phyloP scores from a whole-genome alignment of 257 asterid genomes.

The Ligustrum vulgare region DNA sequence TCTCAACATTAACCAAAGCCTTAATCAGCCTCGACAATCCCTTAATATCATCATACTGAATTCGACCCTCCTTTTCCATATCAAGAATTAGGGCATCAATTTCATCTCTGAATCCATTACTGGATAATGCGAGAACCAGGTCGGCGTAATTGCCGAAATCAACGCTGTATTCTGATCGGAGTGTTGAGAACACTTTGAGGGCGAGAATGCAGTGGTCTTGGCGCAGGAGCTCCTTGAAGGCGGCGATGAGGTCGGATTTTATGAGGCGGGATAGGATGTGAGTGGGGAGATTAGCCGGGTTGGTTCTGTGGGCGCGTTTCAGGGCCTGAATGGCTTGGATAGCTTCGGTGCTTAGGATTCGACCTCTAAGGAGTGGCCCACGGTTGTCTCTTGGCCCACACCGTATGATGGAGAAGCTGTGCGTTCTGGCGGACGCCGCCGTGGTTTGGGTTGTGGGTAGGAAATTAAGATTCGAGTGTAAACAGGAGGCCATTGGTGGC shows the following conservation, averaged over 20 bases:
- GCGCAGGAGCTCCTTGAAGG: constrained; percentile 83
- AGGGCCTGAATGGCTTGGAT: constrained; percentile 90
- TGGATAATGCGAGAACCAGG: constrained; percentile 49
- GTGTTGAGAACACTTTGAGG: constrained; percentile 53
- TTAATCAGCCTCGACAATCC: constrained; percentile 64
- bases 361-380: constrained; percentile 74
- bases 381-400: constrained; percentile 84
- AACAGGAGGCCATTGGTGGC: too few relatives aligned
- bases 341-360: constrained; percentile 81
- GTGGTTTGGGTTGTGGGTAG: constrained; percentile 21
- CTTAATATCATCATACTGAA: constrained; percentile 50
- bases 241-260: constrained; percentile 80
- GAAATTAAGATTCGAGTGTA: too few relatives aligned
- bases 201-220: constrained; percentile 75
- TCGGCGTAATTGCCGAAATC: constrained; percentile 65
- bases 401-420: constrained; percentile 38
- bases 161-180: constrained; percentile 64
- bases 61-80: constrained; percentile 50
- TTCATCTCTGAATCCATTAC: constrained; percentile 53
- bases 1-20: constrained; percentile 65
- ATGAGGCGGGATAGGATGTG: constrained; percentile 71
- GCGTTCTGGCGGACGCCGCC: constrained; percentile 22
- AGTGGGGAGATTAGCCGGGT: constrained; percentile 51
- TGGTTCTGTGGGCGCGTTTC: constrained; percentile 64
- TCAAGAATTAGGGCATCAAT: constrained; percentile 51